phyloP scores from a whole-genome alignment of 345 rosid species.

The Gossypium stocksii region DNA sequence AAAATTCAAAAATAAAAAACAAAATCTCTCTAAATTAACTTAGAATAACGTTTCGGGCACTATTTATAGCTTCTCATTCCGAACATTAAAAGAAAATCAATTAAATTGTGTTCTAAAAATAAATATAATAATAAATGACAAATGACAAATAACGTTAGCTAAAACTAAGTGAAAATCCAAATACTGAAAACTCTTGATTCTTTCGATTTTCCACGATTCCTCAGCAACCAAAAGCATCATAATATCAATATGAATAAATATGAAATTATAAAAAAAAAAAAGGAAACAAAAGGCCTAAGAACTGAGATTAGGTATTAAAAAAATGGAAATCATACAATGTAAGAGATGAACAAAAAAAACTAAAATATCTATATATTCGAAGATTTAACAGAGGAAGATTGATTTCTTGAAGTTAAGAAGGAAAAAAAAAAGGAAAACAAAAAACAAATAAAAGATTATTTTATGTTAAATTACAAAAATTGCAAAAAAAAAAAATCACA shows the following conservation, averaged over 20 bases:
- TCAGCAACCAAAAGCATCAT: slow-evolving; percentile 25
- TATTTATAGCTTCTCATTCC: neutral
- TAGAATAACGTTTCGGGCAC: slow-evolving; percentile 10
- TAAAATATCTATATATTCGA: no score
- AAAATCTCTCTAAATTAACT: neutral
- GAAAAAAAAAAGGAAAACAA: neutral
- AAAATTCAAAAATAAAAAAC: neutral
- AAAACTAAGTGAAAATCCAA: neutral
- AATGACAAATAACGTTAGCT: neutral
- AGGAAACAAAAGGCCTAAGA: neutral
- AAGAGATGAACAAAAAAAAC: no score
- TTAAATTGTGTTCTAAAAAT: neutral
- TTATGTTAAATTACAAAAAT: neutral
- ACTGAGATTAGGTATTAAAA: neutral
- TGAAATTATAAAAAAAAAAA: neutral
- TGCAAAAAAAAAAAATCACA: neutral
- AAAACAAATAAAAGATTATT: neutral
- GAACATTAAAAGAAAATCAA: neutral
- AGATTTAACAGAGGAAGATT: slow-evolving; percentile 1
- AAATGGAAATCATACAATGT: neutral
- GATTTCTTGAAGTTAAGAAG: neutral
- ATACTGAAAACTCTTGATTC: slow-evolving; percentile 1
- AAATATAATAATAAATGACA: neutral
- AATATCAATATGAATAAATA: neutral
- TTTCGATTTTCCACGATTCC: slow-evolving; percentile 18